Conservation (phyloP, 768 basidiomycete genomes). For the Lanmaoa pseudosensibilis region DNA sequence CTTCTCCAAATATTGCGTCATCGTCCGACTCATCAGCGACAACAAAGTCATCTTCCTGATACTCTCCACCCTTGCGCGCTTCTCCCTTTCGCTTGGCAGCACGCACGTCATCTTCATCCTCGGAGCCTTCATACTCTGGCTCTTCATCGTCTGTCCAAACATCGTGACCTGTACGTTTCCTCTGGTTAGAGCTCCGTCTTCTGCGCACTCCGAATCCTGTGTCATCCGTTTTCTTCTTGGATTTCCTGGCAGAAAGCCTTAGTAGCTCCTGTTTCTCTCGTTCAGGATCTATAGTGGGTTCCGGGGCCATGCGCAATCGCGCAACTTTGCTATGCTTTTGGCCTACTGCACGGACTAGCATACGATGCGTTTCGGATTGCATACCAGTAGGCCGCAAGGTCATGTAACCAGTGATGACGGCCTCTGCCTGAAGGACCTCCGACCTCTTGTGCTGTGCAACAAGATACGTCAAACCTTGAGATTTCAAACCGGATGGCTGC, state of each 20-base stretch:
- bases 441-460: conserved; percentile 87
- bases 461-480: conserved; percentile 83
- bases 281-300: conserved; percentile 74
- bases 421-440: conserved; percentile 84
- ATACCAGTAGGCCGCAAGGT: conserved; percentile 83
- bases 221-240: conserved; percentile 56
- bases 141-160: conserved; percentile 73
- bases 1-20: conserved; percentile 43
- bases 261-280: conserved; percentile 68
- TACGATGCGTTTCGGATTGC: conserved; percentile 86
- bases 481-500: conserved; percentile 41
- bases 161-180: conserved; percentile 44
- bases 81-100: conserved; percentile 45
- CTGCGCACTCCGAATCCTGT: conserved; percentile 49
- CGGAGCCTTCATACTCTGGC: conserved; percentile 53
- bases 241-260: conserved; percentile 63
- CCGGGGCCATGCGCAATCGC: conserved; percentile 76
- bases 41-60: conserved; percentile 83
- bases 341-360: conserved; percentile 83
- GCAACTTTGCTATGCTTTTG: conserved; percentile 84
- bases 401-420: conserved; percentile 80
- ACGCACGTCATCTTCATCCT: conserved; percentile 56
- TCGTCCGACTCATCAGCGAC: conserved; percentile 78
- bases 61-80: conserved; percentile 62
- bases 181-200: conserved; percentile 45